Evolutionary conservation across 495 filamentous ascomycete species (phyloP), one percentile per base, ranked within the genome.

Genomic region (Halenospora varia): DNA sequence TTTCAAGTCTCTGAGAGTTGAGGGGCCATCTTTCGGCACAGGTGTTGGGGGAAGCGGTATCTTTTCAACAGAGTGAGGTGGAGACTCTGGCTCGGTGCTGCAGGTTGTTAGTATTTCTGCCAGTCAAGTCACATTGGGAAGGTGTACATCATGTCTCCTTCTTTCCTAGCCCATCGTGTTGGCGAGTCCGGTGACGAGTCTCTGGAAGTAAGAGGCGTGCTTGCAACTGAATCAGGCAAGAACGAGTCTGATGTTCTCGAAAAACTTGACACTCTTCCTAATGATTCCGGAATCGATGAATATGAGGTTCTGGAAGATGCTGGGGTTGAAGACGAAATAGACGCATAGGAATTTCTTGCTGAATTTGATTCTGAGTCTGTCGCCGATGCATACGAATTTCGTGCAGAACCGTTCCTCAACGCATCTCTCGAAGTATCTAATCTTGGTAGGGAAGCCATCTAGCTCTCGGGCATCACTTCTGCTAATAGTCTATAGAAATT

Each of bases 331-430:
- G 48, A 49, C 25, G 42, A 47, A 3, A 44, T 54, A 9, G 57
- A 60, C 8, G 40, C n/a, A 24, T 54, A 60, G 2, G 57, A 60
- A 49, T 29, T 53, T 17, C 57, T 26, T n/a, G 48, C 48, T 3
- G 57, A 56, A 13, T 19, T 11, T 2, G 40, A 23, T 39, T 41
- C 19, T 2, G 51, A 51, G 24, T 51, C 46, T 1, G 57, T 55
- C 19, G 51, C 15, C 22, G 57, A 60, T 26, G 57, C 26, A 45
- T 55, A 60, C 23, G 52, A 60, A 18, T 55, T 50, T 22, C 57
- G 17, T 3, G 51, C 19, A 3, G 57, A 45, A 22, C 6, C 6
- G 13, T 39, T 24, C 19, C 17, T n/a, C 10, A 46, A 2, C 3
- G 23, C n/a, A 10, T 56, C 45, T 56, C 41, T 17, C 39, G 35